Conservation (phyloP, 768 basidiomycete genomes). For the Clitopilus hobsonii region DNA sequence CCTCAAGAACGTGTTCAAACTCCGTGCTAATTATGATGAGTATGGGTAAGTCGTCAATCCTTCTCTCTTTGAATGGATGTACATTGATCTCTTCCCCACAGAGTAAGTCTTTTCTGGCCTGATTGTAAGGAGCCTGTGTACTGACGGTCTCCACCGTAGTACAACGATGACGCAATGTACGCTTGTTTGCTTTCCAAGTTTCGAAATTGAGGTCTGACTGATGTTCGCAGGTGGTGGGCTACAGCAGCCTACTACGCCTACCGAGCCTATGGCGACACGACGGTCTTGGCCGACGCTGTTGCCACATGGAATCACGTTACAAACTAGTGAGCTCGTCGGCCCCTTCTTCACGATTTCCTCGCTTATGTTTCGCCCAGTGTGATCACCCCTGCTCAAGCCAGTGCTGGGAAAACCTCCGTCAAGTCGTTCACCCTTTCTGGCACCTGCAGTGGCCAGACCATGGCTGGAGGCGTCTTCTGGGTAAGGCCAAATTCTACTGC, state of each 20-base stretch:
- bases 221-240: slow-evolving; percentile 43
- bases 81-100: neutral
- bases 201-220: neutral
- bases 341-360: neutral
- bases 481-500: slow-evolving; percentile 18
- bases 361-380: slow-evolving; percentile 24
- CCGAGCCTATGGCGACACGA: slow-evolving; percentile 39
- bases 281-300: slow-evolving; percentile 37
- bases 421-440: slow-evolving; percentile 36
- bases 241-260: slow-evolving; percentile 45
- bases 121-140: neutral
- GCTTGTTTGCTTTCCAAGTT: slow-evolving; percentile 2
- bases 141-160: slow-evolving; percentile 17
- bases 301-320: slow-evolving; percentile 47
- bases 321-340: slow-evolving; percentile 30
- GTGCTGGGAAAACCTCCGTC: slow-evolving; percentile 28
- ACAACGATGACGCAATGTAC: slow-evolving; percentile 45
- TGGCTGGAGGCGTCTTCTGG: slow-evolving; percentile 57
- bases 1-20: slow-evolving; percentile 34
- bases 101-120: neutral
- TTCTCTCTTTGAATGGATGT: neutral
- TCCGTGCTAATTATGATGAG: slow-evolving; percentile 36
- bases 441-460: slow-evolving; percentile 41
- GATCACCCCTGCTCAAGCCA: slow-evolving; percentile 36
- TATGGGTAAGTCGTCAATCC: slow-evolving; percentile 25